These are phyloP conservation scores for Galium porrigens DNA, from an alignment of 305 asterid species.

Conservation along the genomic window DNA sequence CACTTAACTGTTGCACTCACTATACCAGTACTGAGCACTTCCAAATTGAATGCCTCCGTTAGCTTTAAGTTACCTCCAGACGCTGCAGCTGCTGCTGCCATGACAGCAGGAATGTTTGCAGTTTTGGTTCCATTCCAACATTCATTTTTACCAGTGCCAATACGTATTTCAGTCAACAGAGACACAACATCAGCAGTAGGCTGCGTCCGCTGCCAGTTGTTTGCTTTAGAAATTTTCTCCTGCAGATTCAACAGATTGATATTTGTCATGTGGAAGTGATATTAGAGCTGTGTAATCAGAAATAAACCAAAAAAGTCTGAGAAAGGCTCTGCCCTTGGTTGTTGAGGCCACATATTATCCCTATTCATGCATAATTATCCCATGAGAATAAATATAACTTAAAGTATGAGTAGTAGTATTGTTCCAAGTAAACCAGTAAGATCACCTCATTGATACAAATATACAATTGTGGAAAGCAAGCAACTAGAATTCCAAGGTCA, in stretches of 20 bases:
- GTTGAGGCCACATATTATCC: neutral
- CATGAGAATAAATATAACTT: neutral
- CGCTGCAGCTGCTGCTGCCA: constrained; percentile 99
- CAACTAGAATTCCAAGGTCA: neutral
- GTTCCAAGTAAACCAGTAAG: neutral
- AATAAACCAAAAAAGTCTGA: neutral
- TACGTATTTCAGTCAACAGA: constrained; percentile 88
- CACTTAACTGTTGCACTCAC: constrained; percentile 93
- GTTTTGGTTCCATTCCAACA: constrained; percentile 89
- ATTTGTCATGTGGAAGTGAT: neutral
- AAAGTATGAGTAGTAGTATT: neutral
- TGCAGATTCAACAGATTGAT: constrained; percentile 20
- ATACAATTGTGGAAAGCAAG: neutral
- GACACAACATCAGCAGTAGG: constrained; percentile 94
- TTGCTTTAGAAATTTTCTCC: constrained; percentile 94
- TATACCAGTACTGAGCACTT: constrained; percentile 92
- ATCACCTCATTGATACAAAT: neutral
- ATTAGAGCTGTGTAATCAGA: neutral
- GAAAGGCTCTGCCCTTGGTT: neutral
- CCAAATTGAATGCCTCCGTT: constrained; percentile 83
- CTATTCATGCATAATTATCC: neutral
- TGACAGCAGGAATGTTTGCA: constrained; percentile 64
- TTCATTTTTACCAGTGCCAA: constrained; percentile 95
- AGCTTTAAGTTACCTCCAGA: constrained; percentile 88
- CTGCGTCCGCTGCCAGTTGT: constrained; percentile 86